Base-by-base conservation (phyloP, 2,329 filamentous ascomycete genomes). In the Pseudopyrenochaeta lycopersici region DNA sequence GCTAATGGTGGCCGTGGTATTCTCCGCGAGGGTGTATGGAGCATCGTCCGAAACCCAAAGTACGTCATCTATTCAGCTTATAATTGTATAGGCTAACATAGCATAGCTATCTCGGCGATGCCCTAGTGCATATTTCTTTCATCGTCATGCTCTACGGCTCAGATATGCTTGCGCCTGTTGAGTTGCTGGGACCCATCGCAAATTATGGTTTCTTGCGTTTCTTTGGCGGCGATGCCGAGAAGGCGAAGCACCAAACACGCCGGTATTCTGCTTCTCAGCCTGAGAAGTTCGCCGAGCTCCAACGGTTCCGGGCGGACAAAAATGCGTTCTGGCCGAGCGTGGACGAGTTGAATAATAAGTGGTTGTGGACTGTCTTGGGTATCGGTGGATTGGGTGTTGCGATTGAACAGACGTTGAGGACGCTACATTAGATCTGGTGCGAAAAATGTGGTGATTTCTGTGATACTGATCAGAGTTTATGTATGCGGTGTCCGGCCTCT, bases 21-120 rank as follows among this genome's bases (percentile, higher is more conserved):
- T 27, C 78, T 82, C 56, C 79, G 81, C 12, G 78, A 83, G n/a
- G 84, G 84, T 11, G 85, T 88, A 27, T 87, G 84, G 83, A 84
- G 83, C 60, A 79, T 87, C 29, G 84, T 87, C 21, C 75, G 85
- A 43, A 84, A 87, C 72, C 85, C 85, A 0, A 87, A 87, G 84
- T 86, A 76, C 70, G 82, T 75, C 15, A n/a, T n/a, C 7, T n/a
- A 12, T 33, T 35, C 32, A n/a, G 11, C 21, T 4, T 44, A 4
- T 17, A 11, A 21, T 10, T 35, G 6, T 7, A 15, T 15, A 7
- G 33, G 11, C 18, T 45, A 30, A 58, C 29, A 23, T 5, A 12
- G 3, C n/a, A 2, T 45, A 86, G 84, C 73, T 87, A 87, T 64
- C 80, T 87, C n/a, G 85, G 85, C 1, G 85, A 87, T 51, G 77